Evolutionary conservation across 129 eudicot genomes (phyloP).

Genomic region (Centrapalus pauciflorus): DNA sequence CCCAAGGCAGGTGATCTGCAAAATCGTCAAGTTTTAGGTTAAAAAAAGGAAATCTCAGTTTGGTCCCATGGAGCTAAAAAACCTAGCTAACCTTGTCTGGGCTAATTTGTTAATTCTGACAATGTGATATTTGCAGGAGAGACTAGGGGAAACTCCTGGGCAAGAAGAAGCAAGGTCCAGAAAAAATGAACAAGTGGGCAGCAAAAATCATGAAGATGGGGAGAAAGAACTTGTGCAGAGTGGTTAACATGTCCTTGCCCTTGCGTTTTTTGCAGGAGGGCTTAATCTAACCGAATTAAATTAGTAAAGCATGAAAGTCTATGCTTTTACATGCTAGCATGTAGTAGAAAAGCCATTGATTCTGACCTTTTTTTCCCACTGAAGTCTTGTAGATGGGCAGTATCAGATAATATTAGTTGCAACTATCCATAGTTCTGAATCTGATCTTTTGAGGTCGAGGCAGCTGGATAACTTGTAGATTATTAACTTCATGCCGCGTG

Average conservation of each 20-base stretch:
- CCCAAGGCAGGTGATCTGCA: neutral
- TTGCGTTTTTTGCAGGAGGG: slow-evolving; percentile 19
- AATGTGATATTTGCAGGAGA: slow-evolving; percentile 42
- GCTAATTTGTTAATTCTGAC: slow-evolving; percentile 3
- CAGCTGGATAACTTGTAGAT: no score
- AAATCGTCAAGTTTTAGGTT: neutral
- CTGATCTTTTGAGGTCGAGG: slow-evolving; percentile 33
- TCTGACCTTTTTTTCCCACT: slow-evolving; percentile 24
- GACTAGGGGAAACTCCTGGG: slow-evolving; percentile 57
- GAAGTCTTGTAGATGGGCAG: slow-evolving; percentile 30
- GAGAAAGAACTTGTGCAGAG: slow-evolving; percentile 29
- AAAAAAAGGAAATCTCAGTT: no score
- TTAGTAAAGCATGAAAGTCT: slow-evolving; percentile 12
- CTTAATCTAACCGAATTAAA: slow-evolving; percentile 34
- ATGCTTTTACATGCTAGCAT: slow-evolving; percentile 23
- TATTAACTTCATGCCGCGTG: no score
- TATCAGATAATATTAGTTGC: slow-evolving; percentile 15
- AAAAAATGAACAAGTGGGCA: slow-evolving; percentile 1
- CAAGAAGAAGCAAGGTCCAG: slow-evolving; percentile 41
- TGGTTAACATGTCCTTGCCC: slow-evolving; percentile 27
- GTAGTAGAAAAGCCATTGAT: slow-evolving; percentile 42
- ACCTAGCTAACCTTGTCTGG: neutral
- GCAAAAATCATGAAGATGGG: slow-evolving; percentile 30
- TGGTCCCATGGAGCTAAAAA: no score
- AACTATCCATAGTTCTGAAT: slow-evolving; percentile 26